Evolutionary conservation across 1,284 basidiomycete species (phyloP).

Genomic region (Cystobasidium pallidum): DNA sequence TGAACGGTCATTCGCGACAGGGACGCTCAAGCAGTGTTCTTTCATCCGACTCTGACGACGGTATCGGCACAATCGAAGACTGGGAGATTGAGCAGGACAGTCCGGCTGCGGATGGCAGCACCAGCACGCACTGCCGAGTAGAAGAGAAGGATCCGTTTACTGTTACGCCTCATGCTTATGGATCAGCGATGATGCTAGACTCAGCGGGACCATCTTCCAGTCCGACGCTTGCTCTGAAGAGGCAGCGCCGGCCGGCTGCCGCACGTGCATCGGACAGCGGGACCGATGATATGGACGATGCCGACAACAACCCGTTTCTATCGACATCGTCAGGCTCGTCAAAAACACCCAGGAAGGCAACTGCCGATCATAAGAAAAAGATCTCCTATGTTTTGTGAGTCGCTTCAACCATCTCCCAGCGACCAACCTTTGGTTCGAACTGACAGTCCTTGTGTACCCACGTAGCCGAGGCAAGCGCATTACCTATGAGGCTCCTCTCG

Average conservation of each 20-base stretch:
- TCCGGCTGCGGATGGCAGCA: neutral
- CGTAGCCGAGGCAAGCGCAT: slow-evolving; percentile 42
- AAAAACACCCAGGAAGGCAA: slow-evolving; percentile 14
- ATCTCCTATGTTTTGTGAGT: slow-evolving; percentile 44
- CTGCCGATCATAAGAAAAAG: slow-evolving; percentile 15
- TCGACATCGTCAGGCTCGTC: neutral
- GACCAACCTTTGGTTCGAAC: neutral
- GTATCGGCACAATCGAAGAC: slow-evolving; percentile 35
- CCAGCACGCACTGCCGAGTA: neutral
- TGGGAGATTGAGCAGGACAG: slow-evolving; percentile 37
- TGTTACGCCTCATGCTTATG: slow-evolving; percentile 3
- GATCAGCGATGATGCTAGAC: slow-evolving; percentile 27
- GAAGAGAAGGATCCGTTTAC: slow-evolving; percentile 22
- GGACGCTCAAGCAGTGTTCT: slow-evolving; percentile 22
- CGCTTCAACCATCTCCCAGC: neutral
- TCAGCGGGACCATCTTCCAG: slow-evolving; percentile 7
- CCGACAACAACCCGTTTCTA: slow-evolving; percentile 38
- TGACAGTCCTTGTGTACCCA: neutral
- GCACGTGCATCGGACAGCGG: slow-evolving; percentile 10
- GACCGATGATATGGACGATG: slow-evolving; percentile 42
- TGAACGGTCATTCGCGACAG: slow-evolving; percentile 16
- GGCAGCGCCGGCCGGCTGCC: neutral
- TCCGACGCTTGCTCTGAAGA: slow-evolving; percentile 8
- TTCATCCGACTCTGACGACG: slow-evolving; percentile 12
- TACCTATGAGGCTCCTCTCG: slow-evolving; percentile 40